Evolutionary conservation across 192 early-diverging fungal species (phyloP).

Genomic region (Allomyces javanicus): DNA sequence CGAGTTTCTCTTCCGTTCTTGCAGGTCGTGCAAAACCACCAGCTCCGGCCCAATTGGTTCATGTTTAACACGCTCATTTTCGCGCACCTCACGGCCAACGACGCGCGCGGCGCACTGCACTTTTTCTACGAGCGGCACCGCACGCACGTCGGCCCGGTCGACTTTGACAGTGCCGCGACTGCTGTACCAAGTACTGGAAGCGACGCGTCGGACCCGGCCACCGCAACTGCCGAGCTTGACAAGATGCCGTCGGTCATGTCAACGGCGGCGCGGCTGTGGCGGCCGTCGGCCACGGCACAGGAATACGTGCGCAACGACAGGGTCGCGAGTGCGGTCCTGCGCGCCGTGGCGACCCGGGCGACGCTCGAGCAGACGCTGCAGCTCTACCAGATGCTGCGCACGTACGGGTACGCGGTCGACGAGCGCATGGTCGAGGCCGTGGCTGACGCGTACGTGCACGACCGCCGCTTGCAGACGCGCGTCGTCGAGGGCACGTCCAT

Average conservation of each 20-base stretch:
- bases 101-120: neutral
- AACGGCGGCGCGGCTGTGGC: no score
- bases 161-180: neutral
- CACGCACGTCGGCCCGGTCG: neutral
- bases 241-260: neutral
- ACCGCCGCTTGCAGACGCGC: neutral
- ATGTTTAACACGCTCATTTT: neutral
- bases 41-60: neutral
- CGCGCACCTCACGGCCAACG: neutral
- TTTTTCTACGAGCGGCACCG: neutral
- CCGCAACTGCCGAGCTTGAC: neutral
- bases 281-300: neutral
- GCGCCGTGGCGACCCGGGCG: neutral
- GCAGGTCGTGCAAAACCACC: neutral
- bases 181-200: neutral
- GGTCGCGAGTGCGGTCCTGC: neutral
- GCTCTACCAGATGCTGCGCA: neutral
- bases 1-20: no score
- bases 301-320: neutral
- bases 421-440: neutral
- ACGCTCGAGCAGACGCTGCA: neutral
- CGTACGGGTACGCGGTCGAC: neutral
- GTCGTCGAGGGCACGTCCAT: neutral
- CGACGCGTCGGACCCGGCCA: neutral
- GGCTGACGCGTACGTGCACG: neutral